Evolutionary conservation across 192 early-diverging fungal genomes (phyloP), one percentile per base, ranked within the genome.

Genomic region (Irineochytrium annulatum): DNA sequence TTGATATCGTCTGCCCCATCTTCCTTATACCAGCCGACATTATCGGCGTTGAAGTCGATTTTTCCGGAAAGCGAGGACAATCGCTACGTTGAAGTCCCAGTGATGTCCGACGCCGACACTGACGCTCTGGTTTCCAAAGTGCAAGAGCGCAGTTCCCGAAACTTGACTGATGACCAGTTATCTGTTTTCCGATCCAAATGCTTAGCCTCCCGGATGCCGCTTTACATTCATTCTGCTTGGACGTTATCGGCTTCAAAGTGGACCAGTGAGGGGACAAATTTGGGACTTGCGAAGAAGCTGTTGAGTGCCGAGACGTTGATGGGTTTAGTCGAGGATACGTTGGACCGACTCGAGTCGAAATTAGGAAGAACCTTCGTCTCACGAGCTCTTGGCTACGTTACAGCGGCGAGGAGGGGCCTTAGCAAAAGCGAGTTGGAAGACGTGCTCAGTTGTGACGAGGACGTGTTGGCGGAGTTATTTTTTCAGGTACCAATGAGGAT

Each of bases 251-350:
- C 65, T 3, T 13, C 27, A 3, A 60, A 55, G 24, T 67, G 65
- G 65, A 60, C 49, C 8, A 54, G 57, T 37, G 37, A 24, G 33
- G 41, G 59, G 11, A 29, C 41, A 11, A 54, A 52, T 24, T 1
- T 26, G 28, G 1, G 27, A 14, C 8, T 24, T 17, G 19, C 48
- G n/a, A 37, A 52, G 48, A 20, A 39, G 11, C 11, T 49, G 8
- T 22, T 49, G 46, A 8, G 13, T 6, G 65, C 46, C 5, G 65
- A 67, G 34, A 67, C 65, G 3, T 49, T 57, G 3, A 46, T 49
- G 3, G 65, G 65, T 17, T 49, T 67, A n/a, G 4, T 67, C 1
- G 65, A 67, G 39, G 57, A 67, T n/a, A 52, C 60, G 39, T 54
- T 67, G 6, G 65, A 67, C 8, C 28, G 17, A 24, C 31, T 67